Evolutionary conservation across 2,329 filamentous ascomycete species (phyloP).

Genomic region (Cryoendolithus antarcticus): DNA sequence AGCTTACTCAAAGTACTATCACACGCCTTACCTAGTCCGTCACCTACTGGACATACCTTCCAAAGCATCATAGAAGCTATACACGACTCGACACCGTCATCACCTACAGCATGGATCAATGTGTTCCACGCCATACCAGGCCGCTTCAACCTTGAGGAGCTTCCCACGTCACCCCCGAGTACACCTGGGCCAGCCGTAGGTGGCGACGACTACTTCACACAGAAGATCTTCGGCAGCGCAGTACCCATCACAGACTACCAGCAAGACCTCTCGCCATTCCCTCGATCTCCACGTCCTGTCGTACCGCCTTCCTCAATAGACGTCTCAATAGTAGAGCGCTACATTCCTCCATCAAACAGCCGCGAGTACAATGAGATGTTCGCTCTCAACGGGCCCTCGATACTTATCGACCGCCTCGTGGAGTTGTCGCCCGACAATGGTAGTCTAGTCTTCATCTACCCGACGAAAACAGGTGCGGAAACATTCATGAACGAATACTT

Average conservation of each 20-base stretch:
- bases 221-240: conserved; percentile 49
- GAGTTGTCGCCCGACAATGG: conserved; percentile 47
- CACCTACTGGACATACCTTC: conserved; percentile 38
- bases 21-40: conserved; percentile 47
- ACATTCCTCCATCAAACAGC: conserved; percentile 48
- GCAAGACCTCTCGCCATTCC: conserved; percentile 38
- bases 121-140: conserved; percentile 52
- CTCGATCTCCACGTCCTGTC: conserved; percentile 43
- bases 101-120: conserved; percentile 47
- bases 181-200: conserved; percentile 41
- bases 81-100: conserved; percentile 38
- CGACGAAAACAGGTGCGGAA: conserved; percentile 43
- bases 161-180: conserved; percentile 49
- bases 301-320: conserved; percentile 49
- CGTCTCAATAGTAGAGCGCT: conserved; percentile 50
- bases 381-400: conserved; percentile 39
- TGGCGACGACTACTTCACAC: conserved; percentile 50
- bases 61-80: conserved; percentile 42
- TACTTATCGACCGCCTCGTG: conserved; percentile 47
- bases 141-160: conserved; percentile 48
- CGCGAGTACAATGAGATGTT: conserved; percentile 51
- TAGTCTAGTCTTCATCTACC: conserved; percentile 50
- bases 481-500: conserved; percentile 50
- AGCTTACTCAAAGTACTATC: conserved; percentile 45
- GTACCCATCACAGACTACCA: conserved; percentile 48